Percentiles rank a stretch among this genome's conserved stretches.
phyloP scores from a whole-genome alignment of 352 stramenopile species.

The Pythium biforme region DNA sequence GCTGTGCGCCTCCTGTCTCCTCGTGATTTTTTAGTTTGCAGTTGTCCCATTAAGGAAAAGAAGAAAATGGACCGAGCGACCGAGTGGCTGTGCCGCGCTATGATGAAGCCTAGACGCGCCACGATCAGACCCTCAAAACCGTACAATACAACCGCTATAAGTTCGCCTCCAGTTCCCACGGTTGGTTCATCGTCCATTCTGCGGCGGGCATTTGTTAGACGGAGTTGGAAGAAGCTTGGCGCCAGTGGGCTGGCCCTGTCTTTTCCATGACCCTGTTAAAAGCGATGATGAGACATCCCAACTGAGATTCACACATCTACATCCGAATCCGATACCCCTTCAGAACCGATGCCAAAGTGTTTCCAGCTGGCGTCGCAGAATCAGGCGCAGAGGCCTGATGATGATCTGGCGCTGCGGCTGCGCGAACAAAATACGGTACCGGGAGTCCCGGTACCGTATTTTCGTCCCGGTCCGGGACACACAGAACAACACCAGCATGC shows the following conservation, averaged over 20 bases:
- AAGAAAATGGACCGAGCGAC: constrained; percentile 1
- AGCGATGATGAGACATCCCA: constrained; percentile 18
- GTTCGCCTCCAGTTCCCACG: constrained; percentile 2
- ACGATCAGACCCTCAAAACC: not conserved
- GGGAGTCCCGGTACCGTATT: too few relatives aligned
- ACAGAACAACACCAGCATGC: too few relatives aligned
- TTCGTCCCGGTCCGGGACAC: too few relatives aligned
- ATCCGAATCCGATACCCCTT: constrained; percentile 13
- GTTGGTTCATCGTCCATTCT: not conserved
- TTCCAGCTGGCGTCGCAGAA: not conserved
- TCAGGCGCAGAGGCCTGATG: too few relatives aligned
- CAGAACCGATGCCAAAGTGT: not conserved
- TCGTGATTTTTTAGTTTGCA: constrained; percentile 11
- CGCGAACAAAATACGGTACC: not conserved
- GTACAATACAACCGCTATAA: constrained; percentile 25
- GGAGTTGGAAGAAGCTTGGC: not conserved
- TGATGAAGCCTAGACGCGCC: not conserved
- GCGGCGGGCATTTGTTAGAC: not conserved
- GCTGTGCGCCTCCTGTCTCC: constrained; percentile 6
- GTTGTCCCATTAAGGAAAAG: constrained; percentile 2
- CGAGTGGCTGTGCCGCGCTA: not conserved
- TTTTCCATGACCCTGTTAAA: constrained; percentile 12
- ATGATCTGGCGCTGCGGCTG: not conserved
- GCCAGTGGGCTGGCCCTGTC: not conserved
- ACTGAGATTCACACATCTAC: not conserved